These are phyloP conservation scores for Fusarium praegraminearum DNA, from an alignment of 2,329 filamentous ascomycete species.

Conservation along the genomic window DNA sequence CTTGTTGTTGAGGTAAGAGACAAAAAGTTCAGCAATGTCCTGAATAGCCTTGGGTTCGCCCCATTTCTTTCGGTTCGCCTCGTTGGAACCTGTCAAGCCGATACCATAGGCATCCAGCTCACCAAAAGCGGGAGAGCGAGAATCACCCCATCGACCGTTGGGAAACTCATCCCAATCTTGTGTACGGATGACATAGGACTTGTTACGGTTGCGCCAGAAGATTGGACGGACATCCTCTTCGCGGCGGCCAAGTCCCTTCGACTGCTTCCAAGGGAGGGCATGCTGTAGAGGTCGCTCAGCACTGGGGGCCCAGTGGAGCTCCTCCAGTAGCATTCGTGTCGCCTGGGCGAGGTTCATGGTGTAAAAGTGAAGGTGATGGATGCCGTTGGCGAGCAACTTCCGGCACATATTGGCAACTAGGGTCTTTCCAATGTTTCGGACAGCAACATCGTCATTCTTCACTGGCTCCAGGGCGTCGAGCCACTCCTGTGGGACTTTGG, in stretches of 20 bases:
- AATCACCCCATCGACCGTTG: constrained; percentile 98
- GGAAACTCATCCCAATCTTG: constrained; percentile 99
- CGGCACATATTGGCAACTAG: constrained; percentile 92
- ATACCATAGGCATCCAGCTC: constrained; percentile 95
- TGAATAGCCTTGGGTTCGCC: constrained; percentile 83
- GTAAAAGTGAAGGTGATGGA: constrained; percentile 95
- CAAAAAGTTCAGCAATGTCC: constrained; percentile 86
- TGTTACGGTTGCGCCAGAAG: constrained; percentile 98
- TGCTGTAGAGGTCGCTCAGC: constrained; percentile 83
- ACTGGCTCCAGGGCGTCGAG: constrained; percentile 85
- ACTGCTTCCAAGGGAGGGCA: constrained; percentile 95
- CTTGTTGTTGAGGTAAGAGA: constrained; percentile 84
- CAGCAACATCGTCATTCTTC: constrained; percentile 95
- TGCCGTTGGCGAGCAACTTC: constrained; percentile 83
- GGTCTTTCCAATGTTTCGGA: constrained; percentile 87
- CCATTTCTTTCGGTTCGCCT: constrained; percentile 96
- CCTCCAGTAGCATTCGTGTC: constrained; percentile 92
- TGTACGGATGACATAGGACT: constrained; percentile 93
- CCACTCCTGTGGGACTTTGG: constrained; percentile 84
- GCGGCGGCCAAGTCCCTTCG: constrained; percentile 86
- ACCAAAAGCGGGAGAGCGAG: constrained; percentile 93
- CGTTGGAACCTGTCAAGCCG: constrained; percentile 92
- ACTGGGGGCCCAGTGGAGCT: constrained; percentile 84
- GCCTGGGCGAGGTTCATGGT: constrained; percentile 99
- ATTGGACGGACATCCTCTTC: constrained; percentile 97